Evolutionary conservation across 1,139 yeast species (phyloP).

Genomic region (Yamadazyma mexicana): DNA sequence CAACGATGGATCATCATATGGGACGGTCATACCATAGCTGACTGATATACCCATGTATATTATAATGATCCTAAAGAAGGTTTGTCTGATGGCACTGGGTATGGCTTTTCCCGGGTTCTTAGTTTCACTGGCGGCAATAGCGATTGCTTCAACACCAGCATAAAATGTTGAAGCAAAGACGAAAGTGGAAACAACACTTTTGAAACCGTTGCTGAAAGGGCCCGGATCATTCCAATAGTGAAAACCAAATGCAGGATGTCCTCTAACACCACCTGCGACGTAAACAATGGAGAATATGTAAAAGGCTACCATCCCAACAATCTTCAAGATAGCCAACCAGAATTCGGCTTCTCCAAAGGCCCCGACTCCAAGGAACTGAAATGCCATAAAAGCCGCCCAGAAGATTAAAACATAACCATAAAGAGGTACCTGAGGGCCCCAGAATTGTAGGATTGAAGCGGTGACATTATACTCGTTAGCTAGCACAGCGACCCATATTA

Average conservation of each 20-base stretch:
- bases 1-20: conserved; percentile 46
- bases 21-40: conserved; percentile 55
- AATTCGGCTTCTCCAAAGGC: conserved; percentile 70
- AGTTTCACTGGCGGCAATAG: conserved; percentile 58
- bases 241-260: conserved; percentile 52
- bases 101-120: conserved; percentile 55
- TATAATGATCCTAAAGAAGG: conserved; percentile 51
- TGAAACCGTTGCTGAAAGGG: conserved; percentile 53
- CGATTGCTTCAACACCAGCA: conserved; percentile 59
- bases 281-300: conserved; percentile 60
- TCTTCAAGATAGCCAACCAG: conserved; percentile 60
- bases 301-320: conserved; percentile 55
- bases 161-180: conserved; percentile 67
- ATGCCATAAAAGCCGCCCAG: conserved; percentile 53
- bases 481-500: conserved; percentile 61
- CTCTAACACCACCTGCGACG: conserved; percentile 66
- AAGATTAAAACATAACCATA: conserved; percentile 59
- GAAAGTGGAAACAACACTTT: conserved; percentile 68
- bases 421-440: conserved; percentile 63
- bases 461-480: conserved; percentile 61
- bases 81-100: conserved; percentile 60
- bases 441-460: conserved; percentile 52
- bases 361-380: conserved; percentile 57
- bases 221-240: conserved; percentile 56
- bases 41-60: conserved; percentile 58